A percentile compares a stretch with the other conserved stretches of the same genome.
Evolutionary conservation across 805 yeast genomes (phyloP).

Genomic region (Lipomyces kockii): DNA sequence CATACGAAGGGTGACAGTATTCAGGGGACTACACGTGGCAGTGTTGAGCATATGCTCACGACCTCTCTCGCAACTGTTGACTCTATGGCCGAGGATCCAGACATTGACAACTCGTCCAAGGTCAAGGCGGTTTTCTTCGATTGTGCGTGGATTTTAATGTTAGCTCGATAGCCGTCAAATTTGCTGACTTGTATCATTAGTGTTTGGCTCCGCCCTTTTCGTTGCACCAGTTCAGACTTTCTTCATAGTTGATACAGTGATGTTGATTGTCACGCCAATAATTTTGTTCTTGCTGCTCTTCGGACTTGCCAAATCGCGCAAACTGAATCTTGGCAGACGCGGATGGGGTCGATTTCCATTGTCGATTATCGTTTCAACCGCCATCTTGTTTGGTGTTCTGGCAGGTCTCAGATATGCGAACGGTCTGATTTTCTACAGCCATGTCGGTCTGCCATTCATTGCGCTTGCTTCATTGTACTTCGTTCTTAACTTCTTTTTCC

Average conservation of each 20-base stretch:
- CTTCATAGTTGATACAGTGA: conserved; percentile 56
- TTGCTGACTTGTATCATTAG: conserved; percentile 7
- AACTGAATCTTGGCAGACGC: conserved; percentile 47
- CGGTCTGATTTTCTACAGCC: conserved; percentile 58
- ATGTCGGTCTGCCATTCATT: conserved; percentile 56
- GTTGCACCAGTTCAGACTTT: conserved; percentile 44
- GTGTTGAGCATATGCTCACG: conserved; percentile 84
- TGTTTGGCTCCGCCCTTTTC: conserved; percentile 34
- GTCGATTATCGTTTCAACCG: conserved; percentile 54
- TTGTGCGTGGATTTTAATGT: conserved; percentile 23
- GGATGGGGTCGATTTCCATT: conserved; percentile 64
- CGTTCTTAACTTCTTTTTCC: conserved; percentile 59
- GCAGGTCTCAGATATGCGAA: conserved; percentile 51
- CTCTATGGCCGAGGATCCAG: conserved; percentile 52
- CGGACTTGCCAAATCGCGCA: conserved; percentile 36
- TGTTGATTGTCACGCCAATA: conserved; percentile 62
- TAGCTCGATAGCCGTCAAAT: too few species aligned
- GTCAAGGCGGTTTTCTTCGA: conserved; percentile 65
- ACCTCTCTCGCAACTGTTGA: conserved; percentile 65
- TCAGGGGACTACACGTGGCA: conserved; percentile 62
- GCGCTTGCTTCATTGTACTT: conserved; percentile 55
- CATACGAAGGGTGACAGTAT: conserved; percentile 80
- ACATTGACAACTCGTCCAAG: conserved; percentile 42
- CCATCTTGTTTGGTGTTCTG: conserved; percentile 47
- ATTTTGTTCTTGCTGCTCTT: conserved; percentile 53